Conservation (phyloP, 805 yeast species). For the Suhomyces sp. region DNA sequence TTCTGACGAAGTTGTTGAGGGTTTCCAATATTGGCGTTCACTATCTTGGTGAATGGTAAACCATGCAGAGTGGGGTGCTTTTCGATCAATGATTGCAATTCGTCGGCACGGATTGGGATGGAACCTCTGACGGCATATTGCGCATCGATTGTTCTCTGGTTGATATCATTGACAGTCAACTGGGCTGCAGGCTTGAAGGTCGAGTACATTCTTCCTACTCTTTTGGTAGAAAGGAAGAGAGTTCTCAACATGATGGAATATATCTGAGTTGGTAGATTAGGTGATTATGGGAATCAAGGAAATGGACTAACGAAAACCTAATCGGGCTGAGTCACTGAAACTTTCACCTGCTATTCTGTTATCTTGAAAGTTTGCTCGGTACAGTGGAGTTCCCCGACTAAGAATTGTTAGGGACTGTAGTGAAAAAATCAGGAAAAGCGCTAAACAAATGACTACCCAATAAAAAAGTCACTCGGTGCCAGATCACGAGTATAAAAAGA, state of each 20-base stretch:
- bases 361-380: no score
- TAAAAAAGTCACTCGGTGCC: no score
- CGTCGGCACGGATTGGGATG: slow-evolving; percentile 92
- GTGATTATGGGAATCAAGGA: no score
- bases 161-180: slow-evolving; percentile 48
- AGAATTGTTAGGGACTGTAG: no score
- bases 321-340: not conserved
- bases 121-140: slow-evolving; percentile 95
- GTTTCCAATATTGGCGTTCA: slow-evolving; percentile 93
- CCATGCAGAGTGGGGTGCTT: slow-evolving; percentile 51
- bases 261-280: no score
- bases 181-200: slow-evolving; percentile 19
- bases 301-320: no score
- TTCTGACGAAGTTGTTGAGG: slow-evolving; percentile 96
- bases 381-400: no score
- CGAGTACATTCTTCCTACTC: slow-evolving; percentile 7
- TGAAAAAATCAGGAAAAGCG: no score
- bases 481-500: no score
- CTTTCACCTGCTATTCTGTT: not conserved
- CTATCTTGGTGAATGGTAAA: slow-evolving; percentile 73
- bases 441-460: no score
- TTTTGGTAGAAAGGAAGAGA: not conserved
- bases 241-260: not conserved
- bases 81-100: slow-evolving; percentile 57
- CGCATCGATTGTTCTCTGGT: slow-evolving; percentile 75